phyloP scores from a whole-genome alignment of 2,329 filamentous ascomycete genomes.

The Sclerotinia sclerotiorum region DNA sequence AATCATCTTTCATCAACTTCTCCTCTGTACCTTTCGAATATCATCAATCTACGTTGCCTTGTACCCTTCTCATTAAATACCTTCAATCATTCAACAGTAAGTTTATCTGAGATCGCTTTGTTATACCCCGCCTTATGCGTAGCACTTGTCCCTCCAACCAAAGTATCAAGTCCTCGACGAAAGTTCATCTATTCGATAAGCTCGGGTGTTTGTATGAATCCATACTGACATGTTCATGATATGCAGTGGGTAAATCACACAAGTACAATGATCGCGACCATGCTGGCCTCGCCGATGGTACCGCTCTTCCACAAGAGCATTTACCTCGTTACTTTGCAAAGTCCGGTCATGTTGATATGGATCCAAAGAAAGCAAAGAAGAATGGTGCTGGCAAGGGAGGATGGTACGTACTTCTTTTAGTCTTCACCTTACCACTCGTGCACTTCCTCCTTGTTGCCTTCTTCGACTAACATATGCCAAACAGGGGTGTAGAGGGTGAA shows the following conservation, averaged over 20 bases:
- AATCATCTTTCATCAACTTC: not conserved
- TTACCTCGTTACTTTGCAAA: slow-evolving; percentile 94
- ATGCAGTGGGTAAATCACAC: slow-evolving; percentile 91
- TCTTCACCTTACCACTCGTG: not conserved
- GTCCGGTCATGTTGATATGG: slow-evolving; percentile 72
- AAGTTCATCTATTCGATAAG: slow-evolving; percentile 14
- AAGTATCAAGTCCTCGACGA: not conserved
- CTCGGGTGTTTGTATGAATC: not conserved
- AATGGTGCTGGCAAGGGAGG: slow-evolving; percentile 90
- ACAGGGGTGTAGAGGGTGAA: slow-evolving; percentile 78
- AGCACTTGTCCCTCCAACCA: slow-evolving; percentile 27
- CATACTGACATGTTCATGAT: slow-evolving; percentile 28
- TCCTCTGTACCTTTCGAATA: not conserved
- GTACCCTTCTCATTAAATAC: slow-evolving; percentile 9
- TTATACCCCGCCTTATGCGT: slow-evolving; percentile 21
- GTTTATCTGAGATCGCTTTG: slow-evolving; percentile 13
- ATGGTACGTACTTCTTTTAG: slow-evolving; percentile 63
- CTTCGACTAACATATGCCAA: slow-evolving; percentile 28
- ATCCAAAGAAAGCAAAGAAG: slow-evolving; percentile 96
- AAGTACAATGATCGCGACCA: slow-evolving; percentile 93
- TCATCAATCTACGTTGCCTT: not conserved
- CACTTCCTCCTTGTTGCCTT: slow-evolving; percentile 19
- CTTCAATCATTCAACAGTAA: slow-evolving; percentile 24
- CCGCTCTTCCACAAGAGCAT: slow-evolving; percentile 63
- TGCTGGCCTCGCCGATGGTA: slow-evolving; percentile 73